Evolutionary conservation across 345 rosid species (phyloP).

Genomic region (Psidium friedrichsthalianum): DNA sequence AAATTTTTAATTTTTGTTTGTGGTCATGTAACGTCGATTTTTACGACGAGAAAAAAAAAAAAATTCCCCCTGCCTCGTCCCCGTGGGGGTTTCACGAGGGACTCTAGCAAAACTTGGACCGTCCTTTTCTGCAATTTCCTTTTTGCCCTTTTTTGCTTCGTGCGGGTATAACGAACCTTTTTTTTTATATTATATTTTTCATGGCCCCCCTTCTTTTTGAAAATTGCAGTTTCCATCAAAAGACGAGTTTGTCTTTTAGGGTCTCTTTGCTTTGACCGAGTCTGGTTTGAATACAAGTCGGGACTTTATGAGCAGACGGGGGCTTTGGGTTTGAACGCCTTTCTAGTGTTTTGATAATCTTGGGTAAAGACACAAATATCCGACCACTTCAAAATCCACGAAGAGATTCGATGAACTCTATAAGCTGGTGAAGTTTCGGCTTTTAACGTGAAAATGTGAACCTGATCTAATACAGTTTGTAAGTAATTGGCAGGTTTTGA

Average conservation of each 20-base stretch:
- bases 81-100: not conserved
- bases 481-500: no score
- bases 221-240: not conserved
- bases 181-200: not conserved
- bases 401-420: not conserved
- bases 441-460: no score
- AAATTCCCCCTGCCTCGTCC: not conserved
- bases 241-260: slow-evolving; percentile 1
- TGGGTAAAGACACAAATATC: not conserved
- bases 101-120: not conserved
- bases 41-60: not conserved
- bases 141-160: not conserved
- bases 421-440: no score
- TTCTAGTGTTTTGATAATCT: not conserved
- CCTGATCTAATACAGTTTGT: no score
- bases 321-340: not conserved
- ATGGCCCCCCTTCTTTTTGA: not conserved
- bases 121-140: not conserved
- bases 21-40: no score
- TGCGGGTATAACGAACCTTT: not conserved
- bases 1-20: no score
- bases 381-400: not conserved
- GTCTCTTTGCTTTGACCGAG: not conserved
- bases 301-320: not conserved
- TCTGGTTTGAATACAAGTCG: not conserved